phyloP scores from a whole-genome alignment of 2,329 filamentous ascomycete genomes.

The Aureobasidium sp. region DNA sequence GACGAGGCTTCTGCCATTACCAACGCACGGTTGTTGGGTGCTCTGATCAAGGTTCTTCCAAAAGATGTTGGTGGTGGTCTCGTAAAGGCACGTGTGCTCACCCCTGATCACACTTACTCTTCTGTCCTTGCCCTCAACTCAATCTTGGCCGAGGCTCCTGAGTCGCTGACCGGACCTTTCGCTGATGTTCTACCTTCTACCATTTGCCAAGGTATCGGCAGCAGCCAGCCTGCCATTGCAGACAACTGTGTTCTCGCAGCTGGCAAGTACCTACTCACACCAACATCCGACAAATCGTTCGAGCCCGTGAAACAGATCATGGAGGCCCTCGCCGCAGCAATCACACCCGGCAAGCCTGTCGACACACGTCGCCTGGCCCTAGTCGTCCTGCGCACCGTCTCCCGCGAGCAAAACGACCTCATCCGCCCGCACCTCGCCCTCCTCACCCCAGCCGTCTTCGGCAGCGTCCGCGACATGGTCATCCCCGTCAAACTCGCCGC shows the following conservation, averaged over 20 bases:
- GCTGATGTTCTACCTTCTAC: constrained; percentile 66
- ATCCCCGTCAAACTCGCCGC: constrained; percentile 94
- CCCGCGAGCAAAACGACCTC: constrained; percentile 68
- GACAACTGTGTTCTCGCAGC: constrained; percentile 84
- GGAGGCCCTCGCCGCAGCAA: constrained; percentile 57
- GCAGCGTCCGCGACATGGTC: constrained; percentile 78
- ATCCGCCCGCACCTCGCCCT: constrained; percentile 71
- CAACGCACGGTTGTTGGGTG: constrained; percentile 81
- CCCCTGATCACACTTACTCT: constrained; percentile 62
- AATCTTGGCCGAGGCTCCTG: constrained; percentile 70
- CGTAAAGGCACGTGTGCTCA: constrained; percentile 68
- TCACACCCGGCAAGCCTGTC: constrained; percentile 66
- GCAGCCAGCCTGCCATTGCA: constrained; percentile 64
- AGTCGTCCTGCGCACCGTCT: constrained; percentile 78
- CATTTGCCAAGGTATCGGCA: constrained; percentile 69
- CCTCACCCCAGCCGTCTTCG: constrained; percentile 78
- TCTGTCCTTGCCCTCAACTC: constrained; percentile 85
- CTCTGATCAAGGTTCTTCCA: constrained; percentile 78
- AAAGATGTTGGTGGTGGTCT: constrained; percentile 54
- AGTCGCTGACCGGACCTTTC: constrained; percentile 58
- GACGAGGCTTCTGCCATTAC: constrained; percentile 72
- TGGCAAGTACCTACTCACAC: constrained; percentile 76
- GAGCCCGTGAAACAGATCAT: constrained; percentile 74
- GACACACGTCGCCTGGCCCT: constrained; percentile 81
- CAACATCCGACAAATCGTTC: constrained; percentile 56